Base-by-base conservation (phyloP, 495 filamentous ascomycete genomes). In the Aspergillus affinis region DNA sequence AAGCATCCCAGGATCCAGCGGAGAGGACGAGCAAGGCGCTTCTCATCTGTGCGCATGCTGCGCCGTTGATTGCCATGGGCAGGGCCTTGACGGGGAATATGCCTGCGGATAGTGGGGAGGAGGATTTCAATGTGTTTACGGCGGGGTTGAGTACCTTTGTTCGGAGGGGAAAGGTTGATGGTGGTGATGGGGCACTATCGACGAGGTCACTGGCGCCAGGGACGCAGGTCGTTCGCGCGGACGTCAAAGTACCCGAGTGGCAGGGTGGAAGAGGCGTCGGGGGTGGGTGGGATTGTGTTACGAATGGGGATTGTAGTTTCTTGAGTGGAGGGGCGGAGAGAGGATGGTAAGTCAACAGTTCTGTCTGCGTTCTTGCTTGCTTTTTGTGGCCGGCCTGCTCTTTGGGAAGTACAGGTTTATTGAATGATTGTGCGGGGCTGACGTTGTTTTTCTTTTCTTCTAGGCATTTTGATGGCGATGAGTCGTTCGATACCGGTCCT, bases 101-200 rank as follows among this genome's bases (percentile, higher is more conserved):
- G 86, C 91, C 91, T 0, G 80, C 82, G 9, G 85, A 89, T 71
- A 66, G 79, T 44, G 81, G 78, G 7, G 81, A 79, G 60, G 87
- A 92, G 58, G 94, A 98, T 71, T 97, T 97, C 65, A 78, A 78
- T 56, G 87, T 91, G n/a, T 96, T 88, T 65, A 97, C 94, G 17
- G 92, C 90, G 65, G 87, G 88, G 1, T 61, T 98, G 61, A 90
- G 83, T 59, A 86, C 79, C 21, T 90, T 88, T 72, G 67, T 65
- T 19, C 69, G 75, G 44, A 70, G 69, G 32, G 48, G 23, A 5
- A 2, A 26, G 23, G 23, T 26, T 4, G 23, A 4, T 26, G 23
- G 23, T 26, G 2, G 23, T 26, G 23, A 26, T 26, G 23, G 23
- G 4, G 23, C 2, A 26, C 23, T 26, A 26, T 26, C 23, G 23